phyloP scores from a whole-genome alignment of 805 yeast species.

The Sugiyamaella marilandica region DNA sequence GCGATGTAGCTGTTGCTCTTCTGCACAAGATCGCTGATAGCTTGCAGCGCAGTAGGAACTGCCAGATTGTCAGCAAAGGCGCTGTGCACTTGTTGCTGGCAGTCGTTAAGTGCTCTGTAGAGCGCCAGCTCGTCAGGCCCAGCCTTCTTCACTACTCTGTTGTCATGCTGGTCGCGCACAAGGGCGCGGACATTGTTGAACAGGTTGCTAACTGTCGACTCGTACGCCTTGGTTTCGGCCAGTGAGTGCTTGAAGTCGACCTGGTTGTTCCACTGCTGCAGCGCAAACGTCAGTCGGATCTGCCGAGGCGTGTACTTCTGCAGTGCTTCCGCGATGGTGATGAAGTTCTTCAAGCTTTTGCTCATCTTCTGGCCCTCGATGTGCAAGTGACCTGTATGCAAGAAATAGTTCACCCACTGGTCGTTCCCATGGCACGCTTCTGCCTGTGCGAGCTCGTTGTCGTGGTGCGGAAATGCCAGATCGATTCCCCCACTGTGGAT shows the following conservation, averaged over 20 bases:
- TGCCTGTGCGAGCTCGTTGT: slow-evolving; percentile 94
- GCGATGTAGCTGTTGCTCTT: slow-evolving; percentile 68
- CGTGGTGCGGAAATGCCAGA: slow-evolving; percentile 98
- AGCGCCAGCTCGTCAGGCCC: slow-evolving; percentile 52
- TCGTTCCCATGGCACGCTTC: slow-evolving; percentile 85
- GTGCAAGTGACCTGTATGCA: slow-evolving; percentile 96
- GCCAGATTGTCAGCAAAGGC: slow-evolving; percentile 88
- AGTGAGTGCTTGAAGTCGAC: slow-evolving; percentile 86
- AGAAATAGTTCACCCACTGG: slow-evolving; percentile 96
- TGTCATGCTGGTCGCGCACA: slow-evolving; percentile 56
- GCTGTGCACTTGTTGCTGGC: slow-evolving; percentile 59
- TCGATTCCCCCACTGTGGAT: slow-evolving; percentile 97
- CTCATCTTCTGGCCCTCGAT: slow-evolving; percentile 99
- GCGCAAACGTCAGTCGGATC: slow-evolving; percentile 83
- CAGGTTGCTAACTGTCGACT: slow-evolving; percentile 71
- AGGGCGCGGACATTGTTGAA: slow-evolving; percentile 85
- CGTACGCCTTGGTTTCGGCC: slow-evolving; percentile 70
- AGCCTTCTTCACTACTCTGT: slow-evolving; percentile 57
- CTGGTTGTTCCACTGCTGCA: slow-evolving; percentile 88
- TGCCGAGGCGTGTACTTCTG: slow-evolving; percentile 69
- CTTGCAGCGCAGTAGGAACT: slow-evolving; percentile 68
- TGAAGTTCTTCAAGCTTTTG: slow-evolving; percentile 89
- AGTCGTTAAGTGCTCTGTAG: slow-evolving; percentile 42
- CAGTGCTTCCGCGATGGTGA: slow-evolving; percentile 89
- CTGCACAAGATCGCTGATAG: slow-evolving; percentile 63